Conservation (phyloP, 352 stramenopile genomes). For the Thalassiosira pacifica region DNA sequence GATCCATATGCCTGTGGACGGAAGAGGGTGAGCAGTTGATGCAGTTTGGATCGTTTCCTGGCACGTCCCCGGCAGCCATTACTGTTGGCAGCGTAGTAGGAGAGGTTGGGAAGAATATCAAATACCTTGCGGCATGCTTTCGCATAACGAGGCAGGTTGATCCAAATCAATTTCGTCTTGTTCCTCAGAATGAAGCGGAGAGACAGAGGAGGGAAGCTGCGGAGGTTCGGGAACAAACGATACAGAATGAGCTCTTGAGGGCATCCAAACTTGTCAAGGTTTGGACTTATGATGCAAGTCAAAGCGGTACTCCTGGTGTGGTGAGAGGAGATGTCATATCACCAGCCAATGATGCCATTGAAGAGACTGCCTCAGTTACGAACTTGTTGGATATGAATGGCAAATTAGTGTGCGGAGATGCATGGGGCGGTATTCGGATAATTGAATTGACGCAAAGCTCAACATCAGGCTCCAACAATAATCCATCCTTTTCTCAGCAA, state of each 20-base stretch:
- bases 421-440: conserved; percentile 40
- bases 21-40: conserved; percentile 39
- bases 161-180: conserved; percentile 61
- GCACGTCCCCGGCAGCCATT: conserved; percentile 56
- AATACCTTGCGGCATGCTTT: conserved; percentile 67
- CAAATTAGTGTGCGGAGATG: conserved; percentile 52
- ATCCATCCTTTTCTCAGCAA: conserved; percentile 6
- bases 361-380: conserved; percentile 37
- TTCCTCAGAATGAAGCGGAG: conserved; percentile 65
- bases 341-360: not conserved
- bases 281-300: conserved; percentile 41
- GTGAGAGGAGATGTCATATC: not conserved
- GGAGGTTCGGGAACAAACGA: conserved; percentile 48
- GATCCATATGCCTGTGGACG: conserved; percentile 61
- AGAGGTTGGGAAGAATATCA: not conserved
- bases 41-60: conserved; percentile 27
- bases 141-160: conserved; percentile 50
- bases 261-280: conserved; percentile 53
- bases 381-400: conserved; percentile 36
- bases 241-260: conserved; percentile 42
- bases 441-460: conserved; percentile 22
- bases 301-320: not conserved
- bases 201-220: conserved; percentile 32
- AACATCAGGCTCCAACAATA: conserved; percentile 2
- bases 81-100: conserved; percentile 12